phyloP scores from a whole-genome alignment of 1,284 basidiomycete genomes.

The Heterobasidion occidentale region DNA sequence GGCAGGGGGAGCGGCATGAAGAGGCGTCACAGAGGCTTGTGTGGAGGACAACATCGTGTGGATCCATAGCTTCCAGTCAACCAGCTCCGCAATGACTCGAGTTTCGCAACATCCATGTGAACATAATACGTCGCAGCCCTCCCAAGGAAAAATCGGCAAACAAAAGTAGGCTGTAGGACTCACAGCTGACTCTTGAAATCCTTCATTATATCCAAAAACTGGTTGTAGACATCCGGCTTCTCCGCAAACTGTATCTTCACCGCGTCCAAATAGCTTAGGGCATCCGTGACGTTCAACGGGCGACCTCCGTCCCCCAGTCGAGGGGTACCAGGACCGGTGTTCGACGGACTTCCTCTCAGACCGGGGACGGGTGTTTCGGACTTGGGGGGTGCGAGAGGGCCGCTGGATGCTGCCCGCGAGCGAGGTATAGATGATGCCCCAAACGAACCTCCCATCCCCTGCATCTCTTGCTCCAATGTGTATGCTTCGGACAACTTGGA shows the following conservation, averaged over 20 bases:
- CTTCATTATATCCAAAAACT: constrained; percentile 99
- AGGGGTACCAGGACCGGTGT: constrained; percentile 1
- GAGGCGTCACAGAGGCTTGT: no score
- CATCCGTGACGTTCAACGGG: constrained; percentile 80
- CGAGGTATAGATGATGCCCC: constrained; percentile 2
- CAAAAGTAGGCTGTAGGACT: constrained; percentile 26
- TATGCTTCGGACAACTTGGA: no score
- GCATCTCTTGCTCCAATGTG: background rate
- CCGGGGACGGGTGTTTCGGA: background rate
- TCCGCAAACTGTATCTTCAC: constrained; percentile 93
- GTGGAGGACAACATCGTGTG: no score
- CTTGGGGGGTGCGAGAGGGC: background rate
- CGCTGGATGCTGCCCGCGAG: constrained; percentile 9
- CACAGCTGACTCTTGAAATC: constrained; percentile 95
- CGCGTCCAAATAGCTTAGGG: constrained; percentile 94
- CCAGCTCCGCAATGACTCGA: no score
- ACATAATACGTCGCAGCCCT: no score
- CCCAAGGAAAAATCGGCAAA: background rate
- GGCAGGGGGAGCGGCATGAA: background rate
- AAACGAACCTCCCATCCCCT: background rate
- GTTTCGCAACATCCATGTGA: no score
- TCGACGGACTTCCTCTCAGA: background rate
- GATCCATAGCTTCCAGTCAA: no score
- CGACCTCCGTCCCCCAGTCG: constrained; percentile 19
- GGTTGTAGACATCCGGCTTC: constrained; percentile 94